Base-by-base conservation (phyloP, 805 yeast genomes). In the Ogataea haglerorum region DNA sequence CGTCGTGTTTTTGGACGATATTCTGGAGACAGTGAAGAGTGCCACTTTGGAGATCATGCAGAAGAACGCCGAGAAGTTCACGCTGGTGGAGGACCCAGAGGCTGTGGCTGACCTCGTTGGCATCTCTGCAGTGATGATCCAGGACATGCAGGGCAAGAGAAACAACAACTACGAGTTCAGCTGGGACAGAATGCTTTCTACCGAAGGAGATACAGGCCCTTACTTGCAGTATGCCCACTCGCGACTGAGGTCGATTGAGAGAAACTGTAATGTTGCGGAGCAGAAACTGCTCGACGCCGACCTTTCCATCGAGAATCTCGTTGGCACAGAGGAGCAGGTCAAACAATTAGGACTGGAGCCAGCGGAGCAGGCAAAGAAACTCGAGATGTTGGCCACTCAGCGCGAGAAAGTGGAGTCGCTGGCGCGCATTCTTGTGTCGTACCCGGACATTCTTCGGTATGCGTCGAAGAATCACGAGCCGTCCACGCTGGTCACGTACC, bases 191-290 rank as follows among this genome's bases (percentile, higher is more conserved):
- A 93, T 93, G 97, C 76, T 85, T 32, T 88, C 98, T 3, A 90
- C 93, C 52, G 99, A 93, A 73, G 99, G 99, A 68, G 99, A 93
- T 68, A 93, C 99, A 42, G 99, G 99, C 63, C 98, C 99, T 45
- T 93, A 93, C 69, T 76, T 93, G 63, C 99, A 93, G 68, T 93
- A 93, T 61, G 98, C 99, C 31, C 99, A 93, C 69, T 89, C 98
- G 15, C 86, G 99, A 68, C 79, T 93, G 61, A 79, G 95, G 68
- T 89, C 97, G 6, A 89, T 93, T 55, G 90, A 87, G 68, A 84
- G 98, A 72, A 87, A 86, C 55, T 78, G 95, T 15, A 69, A 66
- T 21, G 74, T 82, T 38, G 60, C 70, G 6, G 49, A 61, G 5
- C 48, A 40, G 10, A 56, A 55, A 26, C 43, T 63, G 19, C 19